These are phyloP conservation scores for Mycena amicta DNA, from an alignment of 768 basidiomycete genomes.

Conservation along the genomic window DNA sequence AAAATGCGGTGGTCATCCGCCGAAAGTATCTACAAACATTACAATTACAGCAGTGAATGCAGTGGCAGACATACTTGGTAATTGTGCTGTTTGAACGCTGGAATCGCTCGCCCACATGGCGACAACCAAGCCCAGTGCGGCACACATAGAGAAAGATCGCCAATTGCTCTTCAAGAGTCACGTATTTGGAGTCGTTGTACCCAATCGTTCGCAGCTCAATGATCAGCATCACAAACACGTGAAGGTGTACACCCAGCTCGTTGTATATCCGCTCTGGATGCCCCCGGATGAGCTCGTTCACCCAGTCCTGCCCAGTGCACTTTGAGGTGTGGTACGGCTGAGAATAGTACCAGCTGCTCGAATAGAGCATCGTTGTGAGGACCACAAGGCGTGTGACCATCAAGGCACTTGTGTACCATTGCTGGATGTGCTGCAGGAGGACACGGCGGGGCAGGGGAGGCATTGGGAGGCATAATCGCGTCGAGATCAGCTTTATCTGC, in stretches of 20 bases:
- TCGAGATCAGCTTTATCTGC: neutral
- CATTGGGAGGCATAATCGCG: neutral
- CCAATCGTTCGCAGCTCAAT: slow-evolving; percentile 3
- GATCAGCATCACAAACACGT: slow-evolving; percentile 20
- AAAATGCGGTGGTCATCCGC: slow-evolving; percentile 6
- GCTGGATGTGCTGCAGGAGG: neutral
- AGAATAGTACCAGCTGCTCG: slow-evolving; percentile 3
- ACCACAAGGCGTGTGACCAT: slow-evolving; percentile 4
- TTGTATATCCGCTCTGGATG: slow-evolving; percentile 21
- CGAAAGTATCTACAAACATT: slow-evolving; percentile 14
- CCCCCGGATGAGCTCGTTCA: slow-evolving; percentile 21
- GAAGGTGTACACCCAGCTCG: slow-evolving; percentile 19
- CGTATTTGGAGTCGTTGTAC: slow-evolving; percentile 1
- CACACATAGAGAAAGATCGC: slow-evolving; percentile 23
- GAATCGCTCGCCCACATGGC: slow-evolving; percentile 26
- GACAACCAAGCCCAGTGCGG: slow-evolving; percentile 18
- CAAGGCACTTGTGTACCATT: slow-evolving; percentile 20
- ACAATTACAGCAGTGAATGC: neutral
- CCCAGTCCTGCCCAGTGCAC: slow-evolving; percentile 23
- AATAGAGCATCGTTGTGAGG: slow-evolving; percentile 4
- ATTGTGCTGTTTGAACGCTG: slow-evolving; percentile 28
- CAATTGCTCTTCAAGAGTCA: slow-evolving; percentile 17
- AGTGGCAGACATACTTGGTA: slow-evolving; percentile 6
- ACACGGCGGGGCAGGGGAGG: neutral
- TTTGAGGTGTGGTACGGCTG: slow-evolving; percentile 25